Base-by-base conservation (phyloP, 176 grass and related monocot species). In the Puccinellia tenuiflora region DNA sequence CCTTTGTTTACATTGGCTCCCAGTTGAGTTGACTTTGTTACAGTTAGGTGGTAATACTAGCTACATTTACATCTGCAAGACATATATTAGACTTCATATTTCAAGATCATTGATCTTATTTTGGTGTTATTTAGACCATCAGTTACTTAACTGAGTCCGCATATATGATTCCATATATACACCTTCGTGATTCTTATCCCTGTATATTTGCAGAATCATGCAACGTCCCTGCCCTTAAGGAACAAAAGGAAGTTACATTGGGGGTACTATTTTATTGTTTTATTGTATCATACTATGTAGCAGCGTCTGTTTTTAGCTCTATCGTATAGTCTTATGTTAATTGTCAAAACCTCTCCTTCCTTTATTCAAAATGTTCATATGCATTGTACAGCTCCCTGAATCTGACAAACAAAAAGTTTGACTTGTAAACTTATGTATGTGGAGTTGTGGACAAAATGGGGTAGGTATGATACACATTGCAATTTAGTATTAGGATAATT, bases 221-320 rank as follows among this genome's bases (percentile, higher is more conserved):
- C 68, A 52, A 24, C 51, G 21, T 45, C 75, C 21, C 61, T 87
- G 33, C 35, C 80, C 38, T 51, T 62, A 25, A 90, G 75, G 40
- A 90, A 90, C 88, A 90, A 86, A 90, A 90, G 75, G 75, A 90
- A 86, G 68, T 86, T 90, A 68, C 84, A 75, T 51, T 90, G 88
- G 88, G 88, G 88, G 88, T 90, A 90, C 26, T 56, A 25, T 73
- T 28, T 83, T 37, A 29, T 81, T 70, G 33, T 29, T 68, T 45
- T 57, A 57, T 18, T 50, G 43, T 67, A 57, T 48, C 37, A 73
- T 83, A 25, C 29, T 42, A 15, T 47, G 28, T 30, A 70, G 13
- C 30, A 45, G 2, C 39, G 60, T 85, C n/a, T 50, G 14, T 69
- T 47, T 66, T 24, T 30, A 37, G 17, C n/a, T 20, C 57, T 52